Percentiles rank a stretch among this genome's conserved stretches.
Conservation (phyloP, 2,329 filamentous ascomycete species). For the Aspergillus tubingensis region DNA sequence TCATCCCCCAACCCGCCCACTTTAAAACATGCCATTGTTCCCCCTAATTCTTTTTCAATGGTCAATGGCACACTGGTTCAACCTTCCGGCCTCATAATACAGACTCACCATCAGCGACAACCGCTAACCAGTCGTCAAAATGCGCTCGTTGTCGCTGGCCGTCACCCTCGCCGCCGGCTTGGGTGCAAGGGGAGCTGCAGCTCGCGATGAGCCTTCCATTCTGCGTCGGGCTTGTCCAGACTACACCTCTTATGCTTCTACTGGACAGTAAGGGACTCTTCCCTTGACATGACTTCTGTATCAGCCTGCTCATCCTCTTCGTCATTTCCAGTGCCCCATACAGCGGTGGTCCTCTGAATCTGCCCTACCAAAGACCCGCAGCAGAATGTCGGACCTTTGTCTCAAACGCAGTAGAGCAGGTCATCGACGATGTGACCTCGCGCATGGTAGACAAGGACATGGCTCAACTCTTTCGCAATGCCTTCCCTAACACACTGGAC, state of each 20-base stretch:
- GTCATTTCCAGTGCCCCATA: slow-evolving; percentile 65
- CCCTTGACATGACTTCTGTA: not conserved
- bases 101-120: not conserved
- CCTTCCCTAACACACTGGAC: slow-evolving; percentile 88
- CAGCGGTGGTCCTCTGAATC: slow-evolving; percentile 73
- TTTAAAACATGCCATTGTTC: not conserved
- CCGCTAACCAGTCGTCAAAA: slow-evolving; percentile 5
- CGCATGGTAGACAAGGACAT: slow-evolving; percentile 83
- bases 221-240: slow-evolving; percentile 61
- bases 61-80: not conserved
- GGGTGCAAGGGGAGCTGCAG: slow-evolving; percentile 15
- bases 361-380: slow-evolving; percentile 85
- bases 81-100: not conserved
- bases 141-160: slow-evolving; percentile 15
- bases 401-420: slow-evolving; percentile 81
- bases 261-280: slow-evolving; percentile 57
- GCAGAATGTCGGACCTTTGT: slow-evolving; percentile 83
- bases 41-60: not conserved
- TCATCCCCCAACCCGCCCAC: not conserved
- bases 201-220: slow-evolving; percentile 30
- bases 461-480: slow-evolving; percentile 90
- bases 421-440: slow-evolving; percentile 78
- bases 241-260: slow-evolving; percentile 62
- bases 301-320: not conserved
- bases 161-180: slow-evolving; percentile 17